phyloP scores from a whole-genome alignment of 805 yeast genomes.

The Nakazawaea molendinolei region DNA sequence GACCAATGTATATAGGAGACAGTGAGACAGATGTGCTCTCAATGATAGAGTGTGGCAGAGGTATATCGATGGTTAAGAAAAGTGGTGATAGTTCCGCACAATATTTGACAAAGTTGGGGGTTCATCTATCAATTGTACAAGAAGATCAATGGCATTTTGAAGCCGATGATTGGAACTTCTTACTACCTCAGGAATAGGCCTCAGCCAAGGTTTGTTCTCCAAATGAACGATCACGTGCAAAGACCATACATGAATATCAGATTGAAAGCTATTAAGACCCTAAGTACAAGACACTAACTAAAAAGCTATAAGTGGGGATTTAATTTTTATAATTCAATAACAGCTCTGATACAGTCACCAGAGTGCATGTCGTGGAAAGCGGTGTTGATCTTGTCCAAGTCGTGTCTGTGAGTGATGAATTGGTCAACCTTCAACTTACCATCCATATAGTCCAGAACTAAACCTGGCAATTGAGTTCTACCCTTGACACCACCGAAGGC shows the following conservation, averaged over 20 bases:
- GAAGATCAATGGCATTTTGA: constrained; percentile 5
- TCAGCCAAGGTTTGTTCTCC: too few species aligned
- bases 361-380: constrained; percentile 94
- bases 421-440: constrained; percentile 89
- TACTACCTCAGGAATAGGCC: constrained; percentile 12
- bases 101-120: too few species aligned
- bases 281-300: too few species aligned
- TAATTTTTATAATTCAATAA: constrained; percentile 38
- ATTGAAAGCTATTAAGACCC: too few species aligned
- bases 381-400: constrained; percentile 68
- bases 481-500: constrained; percentile 99
- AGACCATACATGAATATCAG: not conserved
- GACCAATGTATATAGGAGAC: constrained; percentile 50
- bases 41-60: constrained; percentile 38
- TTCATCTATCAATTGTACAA: too few species aligned
- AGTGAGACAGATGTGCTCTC: constrained; percentile 53
- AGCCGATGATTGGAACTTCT: constrained; percentile 17
- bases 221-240: too few species aligned
- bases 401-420: constrained; percentile 86
- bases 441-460: constrained; percentile 76
- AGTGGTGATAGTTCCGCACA: constrained; percentile 1
- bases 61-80: constrained; percentile 35
- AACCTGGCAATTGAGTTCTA: constrained; percentile 86
- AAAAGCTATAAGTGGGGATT: not conserved
- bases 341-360: constrained; percentile 94